Conservation (phyloP, 306 rosid species). For the Cercis canadensis region DNA sequence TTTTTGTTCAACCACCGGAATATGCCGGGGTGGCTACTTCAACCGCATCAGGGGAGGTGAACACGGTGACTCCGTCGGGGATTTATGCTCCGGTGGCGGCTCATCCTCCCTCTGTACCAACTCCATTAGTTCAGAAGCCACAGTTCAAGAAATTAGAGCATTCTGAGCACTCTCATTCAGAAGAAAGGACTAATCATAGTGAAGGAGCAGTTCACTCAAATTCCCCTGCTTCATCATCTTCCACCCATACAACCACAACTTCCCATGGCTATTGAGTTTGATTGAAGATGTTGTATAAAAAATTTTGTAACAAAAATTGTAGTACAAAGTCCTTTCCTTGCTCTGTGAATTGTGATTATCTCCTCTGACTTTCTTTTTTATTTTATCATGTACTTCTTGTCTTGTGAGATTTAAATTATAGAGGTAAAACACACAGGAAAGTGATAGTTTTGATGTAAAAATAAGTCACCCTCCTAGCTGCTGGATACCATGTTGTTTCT, state of each 20-base stretch:
- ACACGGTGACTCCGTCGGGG: constrained; percentile 40
- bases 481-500: constrained; percentile 27
- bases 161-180: constrained; percentile 47
- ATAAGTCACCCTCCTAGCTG: constrained; percentile 38
- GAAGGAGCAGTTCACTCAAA: constrained; percentile 58
- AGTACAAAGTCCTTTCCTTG: constrained; percentile 21
- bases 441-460: constrained; percentile 51
- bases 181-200: constrained; percentile 58
- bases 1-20: constrained; percentile 80
- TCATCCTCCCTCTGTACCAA: constrained; percentile 38
- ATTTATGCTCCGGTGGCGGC: constrained; percentile 76
- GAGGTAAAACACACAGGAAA: constrained; percentile 41
- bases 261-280: constrained; percentile 50
- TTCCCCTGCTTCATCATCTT: constrained; percentile 81
- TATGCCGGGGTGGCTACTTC: constrained; percentile 54
- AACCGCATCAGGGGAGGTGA: constrained; percentile 52
- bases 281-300: constrained; percentile 37
- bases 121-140: constrained; percentile 40
- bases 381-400: constrained; percentile 17
- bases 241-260: constrained; percentile 63
- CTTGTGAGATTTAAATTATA: constrained; percentile 37
- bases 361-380: constrained; percentile 32
- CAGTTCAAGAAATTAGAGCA: constrained; percentile 38
- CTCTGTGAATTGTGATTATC: constrained; percentile 2
- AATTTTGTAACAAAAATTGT: constrained; percentile 47